Evolutionary conservation across 805 yeast species (phyloP).

Genomic region (Suhomyces faveliae): DNA sequence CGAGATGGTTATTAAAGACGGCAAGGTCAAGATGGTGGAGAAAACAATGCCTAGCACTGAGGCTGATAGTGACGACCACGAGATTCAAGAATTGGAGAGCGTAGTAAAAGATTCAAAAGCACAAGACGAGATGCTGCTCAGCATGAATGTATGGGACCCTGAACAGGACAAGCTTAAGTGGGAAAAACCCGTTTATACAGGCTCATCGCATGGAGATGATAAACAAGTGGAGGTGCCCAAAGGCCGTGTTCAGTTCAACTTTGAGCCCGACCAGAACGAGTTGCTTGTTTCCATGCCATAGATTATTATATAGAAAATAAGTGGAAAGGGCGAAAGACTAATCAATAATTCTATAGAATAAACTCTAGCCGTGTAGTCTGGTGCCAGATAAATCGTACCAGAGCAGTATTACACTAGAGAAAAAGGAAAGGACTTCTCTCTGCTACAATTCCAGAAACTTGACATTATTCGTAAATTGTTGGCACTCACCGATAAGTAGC

Average conservation of each 20-base stretch:
- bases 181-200: constrained; percentile 49
- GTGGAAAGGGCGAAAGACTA: background rate
- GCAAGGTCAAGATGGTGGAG: constrained; percentile 70
- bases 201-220: constrained; percentile 1
- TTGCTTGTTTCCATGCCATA: constrained; percentile 20
- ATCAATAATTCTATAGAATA: too few relatives aligned
- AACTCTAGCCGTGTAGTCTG: background rate
- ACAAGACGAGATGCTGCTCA: constrained; percentile 28
- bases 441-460: background rate
- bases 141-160: constrained; percentile 57
- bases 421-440: too few relatives aligned
- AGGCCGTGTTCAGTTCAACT: constrained; percentile 27
- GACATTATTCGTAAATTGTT: background rate
- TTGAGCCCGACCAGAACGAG: constrained; percentile 22
- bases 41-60: constrained; percentile 17
- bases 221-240: constrained; percentile 5
- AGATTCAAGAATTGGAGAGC: constrained; percentile 39
- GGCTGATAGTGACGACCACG: constrained; percentile 26
- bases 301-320: background rate
- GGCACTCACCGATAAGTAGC: background rate
- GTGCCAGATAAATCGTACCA: too few relatives aligned
- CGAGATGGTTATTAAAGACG: constrained; percentile 76
- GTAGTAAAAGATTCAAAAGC: constrained; percentile 21
- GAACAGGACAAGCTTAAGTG: constrained; percentile 54
- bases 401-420: too few relatives aligned